phyloP scores from a whole-genome alignment of 2,329 filamentous ascomycete genomes.

The Penicillium expansum region DNA sequence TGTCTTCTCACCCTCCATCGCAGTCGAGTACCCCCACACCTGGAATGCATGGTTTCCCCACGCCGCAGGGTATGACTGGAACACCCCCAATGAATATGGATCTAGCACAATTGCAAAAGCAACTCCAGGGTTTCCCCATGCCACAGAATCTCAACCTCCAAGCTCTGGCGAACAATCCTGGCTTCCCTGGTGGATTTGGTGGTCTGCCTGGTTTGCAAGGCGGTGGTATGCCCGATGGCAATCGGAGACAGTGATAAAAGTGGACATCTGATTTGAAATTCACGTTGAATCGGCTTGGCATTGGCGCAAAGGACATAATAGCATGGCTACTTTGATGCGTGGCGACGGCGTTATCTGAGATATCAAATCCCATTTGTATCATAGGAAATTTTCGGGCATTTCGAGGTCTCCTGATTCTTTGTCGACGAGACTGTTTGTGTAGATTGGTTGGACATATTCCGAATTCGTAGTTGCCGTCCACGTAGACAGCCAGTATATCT shows the following conservation, averaged over 20 bases:
- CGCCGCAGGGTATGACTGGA: conserved; percentile 48
- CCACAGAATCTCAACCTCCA: conserved; percentile 38
- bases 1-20: conserved; percentile 47
- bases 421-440: not conserved
- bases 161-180: conserved; percentile 38
- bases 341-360: conserved; percentile 17
- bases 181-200: conserved; percentile 32
- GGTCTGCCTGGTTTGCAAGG: conserved; percentile 37
- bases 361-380: conserved; percentile 16
- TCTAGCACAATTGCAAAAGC: conserved; percentile 40
- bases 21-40: conserved; percentile 30
- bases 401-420: not conserved
- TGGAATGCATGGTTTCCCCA: conserved; percentile 38
- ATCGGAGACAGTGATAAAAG: conserved; percentile 52
- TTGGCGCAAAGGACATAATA: conserved; percentile 22
- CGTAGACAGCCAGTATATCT: not conserved
- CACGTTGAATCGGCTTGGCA: conserved; percentile 12
- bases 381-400: conserved; percentile 11
- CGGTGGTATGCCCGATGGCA: conserved; percentile 44
- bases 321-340: conserved; percentile 11
- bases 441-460: not conserved
- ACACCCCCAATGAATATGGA: conserved; percentile 46
- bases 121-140: conserved; percentile 37
- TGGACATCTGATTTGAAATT: conserved; percentile 1
- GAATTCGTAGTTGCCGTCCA: not conserved